Evolutionary conservation across 2,329 filamentous ascomycete genomes (phyloP).

Genomic region (Epicoccum sorghinum): DNA sequence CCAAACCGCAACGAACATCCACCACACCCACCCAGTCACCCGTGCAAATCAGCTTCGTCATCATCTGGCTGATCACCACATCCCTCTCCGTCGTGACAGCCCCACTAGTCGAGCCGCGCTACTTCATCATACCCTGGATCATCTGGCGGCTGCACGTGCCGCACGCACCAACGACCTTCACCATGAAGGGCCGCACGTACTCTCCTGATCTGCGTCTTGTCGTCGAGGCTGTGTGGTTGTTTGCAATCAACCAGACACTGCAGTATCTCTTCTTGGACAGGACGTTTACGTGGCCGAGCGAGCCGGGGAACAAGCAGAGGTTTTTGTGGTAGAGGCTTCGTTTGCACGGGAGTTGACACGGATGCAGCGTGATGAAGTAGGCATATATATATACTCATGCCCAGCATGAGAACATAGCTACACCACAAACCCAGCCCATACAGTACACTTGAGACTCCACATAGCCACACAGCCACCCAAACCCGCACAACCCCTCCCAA

Average conservation of each 20-base stretch:
- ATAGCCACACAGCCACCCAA: too few species aligned
- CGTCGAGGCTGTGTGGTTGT: conserved; percentile 73
- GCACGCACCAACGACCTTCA: conserved; percentile 34
- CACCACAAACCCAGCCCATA: too few species aligned
- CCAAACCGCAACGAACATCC: conserved; percentile 10
- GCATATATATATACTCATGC: too few species aligned
- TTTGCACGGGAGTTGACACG: too few species aligned
- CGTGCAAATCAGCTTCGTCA: conserved; percentile 53
- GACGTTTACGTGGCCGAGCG: conserved; percentile 71
- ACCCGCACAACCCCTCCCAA: too few species aligned
- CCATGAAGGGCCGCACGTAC: conserved; percentile 1
- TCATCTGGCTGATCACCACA: conserved; percentile 72
- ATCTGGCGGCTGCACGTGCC: conserved; percentile 87
- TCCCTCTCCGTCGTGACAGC: conserved; percentile 82
- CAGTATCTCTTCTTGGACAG: conserved; percentile 73
- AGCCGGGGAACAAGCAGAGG: conserved; percentile 67
- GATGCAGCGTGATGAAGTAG: too few species aligned
- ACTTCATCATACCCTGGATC: conserved; percentile 95
- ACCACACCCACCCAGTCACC: conserved; percentile 9
- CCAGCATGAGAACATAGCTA: too few species aligned
- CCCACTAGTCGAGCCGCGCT: conserved; percentile 91
- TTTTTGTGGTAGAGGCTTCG: conserved; percentile 67
- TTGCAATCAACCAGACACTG: conserved; percentile 68
- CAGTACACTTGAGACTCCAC: too few species aligned
- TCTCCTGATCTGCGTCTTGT: conserved; percentile 53